A percentile compares a stretch with the other conserved stretches of the same genome.
Evolutionary conservation across 192 early-diverging fungal genomes (phyloP).

Genomic region (Gryganskiella cystojenkinii): DNA sequence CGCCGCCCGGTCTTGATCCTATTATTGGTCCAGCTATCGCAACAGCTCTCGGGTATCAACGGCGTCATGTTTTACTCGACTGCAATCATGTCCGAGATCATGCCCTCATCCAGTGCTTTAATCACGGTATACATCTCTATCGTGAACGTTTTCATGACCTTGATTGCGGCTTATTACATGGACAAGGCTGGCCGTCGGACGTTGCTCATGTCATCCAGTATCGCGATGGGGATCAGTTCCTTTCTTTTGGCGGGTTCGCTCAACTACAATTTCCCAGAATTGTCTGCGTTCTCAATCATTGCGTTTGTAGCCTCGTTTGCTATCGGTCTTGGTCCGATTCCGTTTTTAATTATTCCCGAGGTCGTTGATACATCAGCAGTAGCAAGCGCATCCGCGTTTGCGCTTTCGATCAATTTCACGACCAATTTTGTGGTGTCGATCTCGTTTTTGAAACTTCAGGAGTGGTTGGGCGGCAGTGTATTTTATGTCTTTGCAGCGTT

Average conservation of each 20-base stretch:
- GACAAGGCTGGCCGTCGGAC: slow-evolving; percentile 81
- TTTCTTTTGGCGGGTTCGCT: slow-evolving; percentile 71
- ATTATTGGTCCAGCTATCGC: slow-evolving; percentile 77
- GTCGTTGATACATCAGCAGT: slow-evolving; percentile 75
- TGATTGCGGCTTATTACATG: slow-evolving; percentile 78
- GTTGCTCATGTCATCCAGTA: slow-evolving; percentile 70
- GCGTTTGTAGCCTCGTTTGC: slow-evolving; percentile 84
- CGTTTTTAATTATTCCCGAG: slow-evolving; percentile 82
- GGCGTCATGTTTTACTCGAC: slow-evolving; percentile 90
- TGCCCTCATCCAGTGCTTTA: slow-evolving; percentile 70
- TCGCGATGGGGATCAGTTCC: slow-evolving; percentile 67
- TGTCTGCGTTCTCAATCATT: slow-evolving; percentile 73
- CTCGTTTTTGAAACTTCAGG: slow-evolving; percentile 66
- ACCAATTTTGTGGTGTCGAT: slow-evolving; percentile 74
- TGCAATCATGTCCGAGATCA: slow-evolving; percentile 70
- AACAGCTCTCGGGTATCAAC: slow-evolving; percentile 94
- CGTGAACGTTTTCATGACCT: slow-evolving; percentile 78
- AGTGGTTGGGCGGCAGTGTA: slow-evolving; percentile 64
- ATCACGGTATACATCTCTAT: slow-evolving; percentile 85
- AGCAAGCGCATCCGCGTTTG: slow-evolving; percentile 72
- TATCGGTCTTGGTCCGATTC: slow-evolving; percentile 85
- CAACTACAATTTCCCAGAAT: slow-evolving; percentile 61
- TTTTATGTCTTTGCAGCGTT: slow-evolving; percentile 71
- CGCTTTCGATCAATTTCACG: slow-evolving; percentile 72
- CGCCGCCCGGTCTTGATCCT: slow-evolving; percentile 72